phyloP scores from a whole-genome alignment of 768 basidiomycete genomes.

The Trametes meyenii region DNA sequence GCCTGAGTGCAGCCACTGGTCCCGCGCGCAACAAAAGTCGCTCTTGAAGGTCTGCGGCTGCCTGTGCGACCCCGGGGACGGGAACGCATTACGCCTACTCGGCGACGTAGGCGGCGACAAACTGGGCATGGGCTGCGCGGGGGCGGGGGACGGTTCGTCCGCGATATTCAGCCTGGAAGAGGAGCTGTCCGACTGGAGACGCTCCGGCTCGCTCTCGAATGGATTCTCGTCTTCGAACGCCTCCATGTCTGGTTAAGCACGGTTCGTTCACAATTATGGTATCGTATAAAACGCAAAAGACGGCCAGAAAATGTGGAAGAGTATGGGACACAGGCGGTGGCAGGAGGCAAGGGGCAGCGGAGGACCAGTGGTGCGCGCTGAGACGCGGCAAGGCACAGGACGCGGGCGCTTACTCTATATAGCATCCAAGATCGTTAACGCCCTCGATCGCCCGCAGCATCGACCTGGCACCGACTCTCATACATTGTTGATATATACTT shows the following conservation, averaged over 20 bases:
- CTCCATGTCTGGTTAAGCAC: constrained; percentile 31
- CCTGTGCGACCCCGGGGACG: constrained; percentile 59
- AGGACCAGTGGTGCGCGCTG: background rate
- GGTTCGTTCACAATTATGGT: background rate
- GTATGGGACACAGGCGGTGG: background rate
- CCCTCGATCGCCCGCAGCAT: too few species aligned
- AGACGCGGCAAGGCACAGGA: background rate
- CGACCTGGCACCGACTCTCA: too few species aligned
- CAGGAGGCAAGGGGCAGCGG: background rate
- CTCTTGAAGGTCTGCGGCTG: constrained; percentile 62
- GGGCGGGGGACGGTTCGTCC: constrained; percentile 61
- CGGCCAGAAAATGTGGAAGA: background rate
- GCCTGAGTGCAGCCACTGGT: constrained; percentile 78
- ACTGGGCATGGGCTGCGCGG: constrained; percentile 40
- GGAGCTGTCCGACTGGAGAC: constrained; percentile 47
- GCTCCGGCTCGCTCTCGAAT: constrained; percentile 40
- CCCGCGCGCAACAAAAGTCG: constrained; percentile 78
- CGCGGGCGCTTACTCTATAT: constrained; percentile 1
- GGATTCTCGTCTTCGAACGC: constrained; percentile 47
- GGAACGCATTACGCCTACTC: constrained; percentile 47
- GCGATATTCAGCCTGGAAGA: constrained; percentile 59
- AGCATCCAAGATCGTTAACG: background rate
- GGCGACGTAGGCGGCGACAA: constrained; percentile 52
- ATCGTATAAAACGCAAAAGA: background rate
- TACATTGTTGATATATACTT: background rate